These are phyloP conservation scores for Thelephora terrestris DNA, from an alignment of 1,284 basidiomycete genomes.

Conservation along the genomic window DNA sequence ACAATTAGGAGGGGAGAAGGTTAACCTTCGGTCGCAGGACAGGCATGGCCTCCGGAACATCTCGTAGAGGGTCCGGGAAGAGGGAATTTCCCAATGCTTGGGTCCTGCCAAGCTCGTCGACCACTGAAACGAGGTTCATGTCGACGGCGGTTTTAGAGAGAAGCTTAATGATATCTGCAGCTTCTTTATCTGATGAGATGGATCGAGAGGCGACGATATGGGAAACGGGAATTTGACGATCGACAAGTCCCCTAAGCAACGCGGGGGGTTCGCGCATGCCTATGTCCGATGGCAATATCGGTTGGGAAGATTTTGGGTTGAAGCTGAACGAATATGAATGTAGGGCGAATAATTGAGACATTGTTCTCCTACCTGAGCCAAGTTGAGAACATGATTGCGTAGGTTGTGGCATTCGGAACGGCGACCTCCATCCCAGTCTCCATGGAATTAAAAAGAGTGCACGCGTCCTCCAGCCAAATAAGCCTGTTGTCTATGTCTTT, in stretches of 20 bases:
- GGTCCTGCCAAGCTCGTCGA: constrained; percentile 46
- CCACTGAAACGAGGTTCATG: constrained; percentile 37
- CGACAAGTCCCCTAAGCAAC: constrained; percentile 39
- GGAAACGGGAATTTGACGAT: constrained; percentile 40
- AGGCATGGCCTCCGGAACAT: constrained; percentile 49
- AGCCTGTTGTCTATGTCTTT: constrained; percentile 32
- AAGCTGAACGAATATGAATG: constrained; percentile 23
- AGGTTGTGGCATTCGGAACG: constrained; percentile 46
- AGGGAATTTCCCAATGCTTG: constrained; percentile 31
- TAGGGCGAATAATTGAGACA: background rate
- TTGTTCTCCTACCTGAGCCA: constrained; percentile 37
- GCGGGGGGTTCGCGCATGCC: constrained; percentile 22
- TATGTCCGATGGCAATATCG: constrained; percentile 11
- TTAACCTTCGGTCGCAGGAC: constrained; percentile 28
- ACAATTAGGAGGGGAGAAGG: background rate
- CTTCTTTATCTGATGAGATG: constrained; percentile 43
- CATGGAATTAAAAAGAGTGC: constrained; percentile 47
- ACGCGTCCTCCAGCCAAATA: constrained; percentile 50
- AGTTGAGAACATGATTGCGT: constrained; percentile 53
- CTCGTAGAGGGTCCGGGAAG: constrained; percentile 32
- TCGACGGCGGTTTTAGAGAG: constrained; percentile 54
- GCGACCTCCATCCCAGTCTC: constrained; percentile 39
- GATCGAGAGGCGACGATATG: constrained; percentile 48
- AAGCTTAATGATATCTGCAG: constrained; percentile 40
- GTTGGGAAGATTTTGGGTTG: constrained; percentile 23